Percentiles rank a stretch among this genome's conserved stretches.
Conservation (phyloP, 768 basidiomycete species). For the Psilocybe cubensis region DNA sequence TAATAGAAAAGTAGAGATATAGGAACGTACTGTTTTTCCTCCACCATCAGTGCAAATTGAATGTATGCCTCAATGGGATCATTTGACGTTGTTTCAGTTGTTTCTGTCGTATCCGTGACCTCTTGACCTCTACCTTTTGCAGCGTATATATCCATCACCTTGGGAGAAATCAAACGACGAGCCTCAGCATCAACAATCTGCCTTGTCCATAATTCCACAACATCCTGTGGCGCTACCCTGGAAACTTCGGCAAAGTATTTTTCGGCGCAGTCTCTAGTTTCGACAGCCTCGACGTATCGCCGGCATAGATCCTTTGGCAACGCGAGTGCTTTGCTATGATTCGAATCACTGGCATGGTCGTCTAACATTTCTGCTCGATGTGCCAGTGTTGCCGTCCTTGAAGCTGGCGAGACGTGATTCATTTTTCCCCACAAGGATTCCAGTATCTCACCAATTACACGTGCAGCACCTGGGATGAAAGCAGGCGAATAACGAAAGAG, state of each 20-base stretch:
- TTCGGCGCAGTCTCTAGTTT: neutral
- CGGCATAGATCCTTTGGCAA: slow-evolving; percentile 12
- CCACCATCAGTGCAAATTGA: neutral
- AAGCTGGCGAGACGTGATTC: slow-evolving; percentile 13
- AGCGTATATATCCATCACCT: slow-evolving; percentile 2
- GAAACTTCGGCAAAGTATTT: neutral
- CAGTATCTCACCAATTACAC: slow-evolving; percentile 19
- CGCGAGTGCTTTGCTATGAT: slow-evolving; percentile 25
- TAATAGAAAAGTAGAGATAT: neutral
- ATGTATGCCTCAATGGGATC: neutral
- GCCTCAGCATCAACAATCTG: neutral
- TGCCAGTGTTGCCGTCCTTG: slow-evolving; percentile 13
- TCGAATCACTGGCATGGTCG: slow-evolving; percentile 26
- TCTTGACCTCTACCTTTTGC: neutral
- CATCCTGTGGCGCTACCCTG: neutral
- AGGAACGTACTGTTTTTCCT: slow-evolving; percentile 10
- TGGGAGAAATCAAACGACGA: neutral
- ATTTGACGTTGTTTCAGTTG: no score
- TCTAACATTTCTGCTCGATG: slow-evolving; percentile 20
- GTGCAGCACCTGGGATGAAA: slow-evolving; percentile 16
- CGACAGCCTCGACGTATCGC: neutral
- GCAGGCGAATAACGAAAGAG: slow-evolving; percentile 21
- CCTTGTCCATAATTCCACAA: neutral
- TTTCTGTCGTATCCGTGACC: neutral
- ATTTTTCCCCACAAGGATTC: slow-evolving; percentile 22